Evolutionary conservation across 805 yeast genomes (phyloP).

Genomic region (Millerozyma miso): DNA sequence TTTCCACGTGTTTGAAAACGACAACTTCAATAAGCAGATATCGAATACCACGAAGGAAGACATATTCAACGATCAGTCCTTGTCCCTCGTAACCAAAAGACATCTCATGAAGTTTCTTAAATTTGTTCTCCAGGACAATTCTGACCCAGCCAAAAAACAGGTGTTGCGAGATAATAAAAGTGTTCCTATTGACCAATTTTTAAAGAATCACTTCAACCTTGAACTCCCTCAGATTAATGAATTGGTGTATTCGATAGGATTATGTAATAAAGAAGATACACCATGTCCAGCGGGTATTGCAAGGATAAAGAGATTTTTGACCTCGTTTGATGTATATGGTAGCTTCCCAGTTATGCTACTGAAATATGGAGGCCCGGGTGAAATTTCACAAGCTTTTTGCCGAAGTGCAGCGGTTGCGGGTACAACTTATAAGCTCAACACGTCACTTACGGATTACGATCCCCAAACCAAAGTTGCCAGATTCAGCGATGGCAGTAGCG

Average conservation of each 20-base stretch:
- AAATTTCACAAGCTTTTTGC: constrained; percentile 93
- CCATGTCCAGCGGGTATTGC: constrained; percentile 72
- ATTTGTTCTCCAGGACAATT: constrained; percentile 59
- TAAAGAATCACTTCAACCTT: constrained; percentile 63
- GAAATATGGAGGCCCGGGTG: constrained; percentile 95
- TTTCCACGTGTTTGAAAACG: constrained; percentile 93
- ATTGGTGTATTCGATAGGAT: constrained; percentile 80
- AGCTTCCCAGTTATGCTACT: constrained; percentile 89
- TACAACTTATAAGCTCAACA: constrained; percentile 82
- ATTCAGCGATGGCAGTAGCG: constrained; percentile 70
- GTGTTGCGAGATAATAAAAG: constrained; percentile 55
- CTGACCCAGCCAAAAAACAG: constrained; percentile 57
- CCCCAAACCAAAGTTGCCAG: constrained; percentile 61
- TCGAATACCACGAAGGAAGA: constrained; percentile 82
- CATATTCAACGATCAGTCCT: constrained; percentile 82
- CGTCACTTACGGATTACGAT: constrained; percentile 62
- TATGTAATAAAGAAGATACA: constrained; percentile 58
- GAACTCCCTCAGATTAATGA: constrained; percentile 76
- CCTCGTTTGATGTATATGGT: constrained; percentile 88
- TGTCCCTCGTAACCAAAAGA: constrained; percentile 73
- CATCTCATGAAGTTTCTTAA: constrained; percentile 87
- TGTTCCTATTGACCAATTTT: constrained; percentile 54
- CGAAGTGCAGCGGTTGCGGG: constrained; percentile 98
- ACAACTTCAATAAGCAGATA: constrained; percentile 74
- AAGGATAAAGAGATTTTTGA: constrained; percentile 76